Evolutionary conservation across 352 stramenopile genomes (phyloP), one percentile per base, ranked within the genome.

Genomic region (Globisporangium canariense): DNA sequence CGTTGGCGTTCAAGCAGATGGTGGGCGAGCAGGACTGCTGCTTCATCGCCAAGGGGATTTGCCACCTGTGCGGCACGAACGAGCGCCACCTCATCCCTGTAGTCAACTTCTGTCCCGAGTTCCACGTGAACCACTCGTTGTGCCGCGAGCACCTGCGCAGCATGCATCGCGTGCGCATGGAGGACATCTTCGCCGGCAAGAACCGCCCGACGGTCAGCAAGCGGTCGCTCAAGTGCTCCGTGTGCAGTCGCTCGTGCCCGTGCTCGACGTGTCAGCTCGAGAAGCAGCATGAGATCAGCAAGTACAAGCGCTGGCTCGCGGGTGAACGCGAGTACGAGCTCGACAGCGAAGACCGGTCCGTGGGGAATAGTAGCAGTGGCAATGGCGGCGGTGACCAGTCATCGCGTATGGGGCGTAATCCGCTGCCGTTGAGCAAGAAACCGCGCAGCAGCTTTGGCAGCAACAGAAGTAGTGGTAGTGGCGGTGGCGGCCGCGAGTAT

Each of bases 101-200:
- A 2, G 79, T 90, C 58, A 93, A 90, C 57, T 93, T 93, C 55
- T 93, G 83, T 53, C 80, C 83, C 6, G 73, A 78, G 60, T 86
- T 80, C 10, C 66, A 83, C n/a, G 78, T 79, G 28, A 73, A 68
- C 41, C 83, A 93, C 64, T 90, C 83, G 62, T 68, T 93, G 25
- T 93, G 83, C 68, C 78, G 79, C 22, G 81, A 90, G 55, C 83
- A 93, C 61, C 59, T 93, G 46, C 81, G 83, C 46, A 91, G 78
- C 61, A 74, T 87, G 56, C 83, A 91, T 43, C 72, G 78, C 58
- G 81, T 93, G 66, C 78, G 81, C 41, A 78, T 88, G 63, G 81
- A 89, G 56, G 79, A 89, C 61, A 74, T 92, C 55, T 92, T 93
- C 64, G 78, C 83, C 1, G 79, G 79, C 10, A 86, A 79, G 60